Evolutionary conservation across 441 rosid species (phyloP).

Genomic region (Melastoma candidum): DNA sequence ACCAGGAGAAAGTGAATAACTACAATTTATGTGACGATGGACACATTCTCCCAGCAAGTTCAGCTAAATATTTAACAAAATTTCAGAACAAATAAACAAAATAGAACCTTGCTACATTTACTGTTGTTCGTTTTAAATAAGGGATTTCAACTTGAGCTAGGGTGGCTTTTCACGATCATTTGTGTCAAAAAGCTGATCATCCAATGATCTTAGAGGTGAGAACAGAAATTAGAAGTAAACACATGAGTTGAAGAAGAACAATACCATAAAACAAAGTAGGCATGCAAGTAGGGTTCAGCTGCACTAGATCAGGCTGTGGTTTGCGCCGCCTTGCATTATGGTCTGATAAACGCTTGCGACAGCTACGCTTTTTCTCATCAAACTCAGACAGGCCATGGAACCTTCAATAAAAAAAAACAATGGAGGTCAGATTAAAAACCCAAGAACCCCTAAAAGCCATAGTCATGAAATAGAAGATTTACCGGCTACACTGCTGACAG

Average conservation of each 20-base stretch:
- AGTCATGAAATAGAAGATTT: conserved; percentile 6
- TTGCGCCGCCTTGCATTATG: conserved; percentile 97
- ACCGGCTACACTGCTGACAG: conserved; percentile 99
- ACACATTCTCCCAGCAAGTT: no score
- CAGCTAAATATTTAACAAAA: no score
- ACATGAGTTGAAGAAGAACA: conserved; percentile 3
- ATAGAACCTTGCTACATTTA: no score
- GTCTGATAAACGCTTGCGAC: conserved; percentile 80
- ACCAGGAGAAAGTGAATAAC: no score
- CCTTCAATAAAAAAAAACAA: conserved; percentile 31
- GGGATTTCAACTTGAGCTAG: no score
- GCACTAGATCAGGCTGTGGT: conserved; percentile 55
- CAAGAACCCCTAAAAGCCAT: no score
- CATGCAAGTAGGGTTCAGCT: conserved; percentile 36
- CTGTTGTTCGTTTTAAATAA: no score
- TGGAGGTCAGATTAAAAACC: no score
- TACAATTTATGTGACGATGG: no score
- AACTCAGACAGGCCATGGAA: conserved; percentile 79
- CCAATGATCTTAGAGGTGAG: background rate
- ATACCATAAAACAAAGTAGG: conserved; percentile 38
- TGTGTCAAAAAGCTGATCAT: no score
- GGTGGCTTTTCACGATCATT: no score
- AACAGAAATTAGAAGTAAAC: background rate
- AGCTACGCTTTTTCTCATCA: conserved; percentile 90
- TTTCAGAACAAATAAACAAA: no score